Evolutionary conservation across 2,329 filamentous ascomycete species (phyloP).

Genomic region (Arachnopeziza araneosa): DNA sequence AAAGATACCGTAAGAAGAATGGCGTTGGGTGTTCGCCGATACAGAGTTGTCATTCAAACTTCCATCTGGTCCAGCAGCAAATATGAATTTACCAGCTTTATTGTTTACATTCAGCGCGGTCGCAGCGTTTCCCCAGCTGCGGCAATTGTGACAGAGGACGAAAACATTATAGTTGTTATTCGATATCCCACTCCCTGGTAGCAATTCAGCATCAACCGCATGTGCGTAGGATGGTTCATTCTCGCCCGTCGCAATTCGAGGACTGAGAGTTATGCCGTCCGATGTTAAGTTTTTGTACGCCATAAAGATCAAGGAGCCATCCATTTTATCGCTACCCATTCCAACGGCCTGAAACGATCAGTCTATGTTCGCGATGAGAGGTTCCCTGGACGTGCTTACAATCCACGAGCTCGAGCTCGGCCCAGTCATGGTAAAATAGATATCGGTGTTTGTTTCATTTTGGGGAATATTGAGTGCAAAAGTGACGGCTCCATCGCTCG

Average conservation of each 20-base stretch:
- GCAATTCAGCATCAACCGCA: constrained; percentile 38
- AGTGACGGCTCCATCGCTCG: constrained; percentile 38
- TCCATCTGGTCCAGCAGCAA: constrained; percentile 47
- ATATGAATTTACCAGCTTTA: constrained; percentile 46
- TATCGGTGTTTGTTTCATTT: constrained; percentile 38
- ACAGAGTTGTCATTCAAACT: constrained; percentile 38
- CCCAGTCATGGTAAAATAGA: constrained; percentile 51
- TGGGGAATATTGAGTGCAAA: constrained; percentile 47
- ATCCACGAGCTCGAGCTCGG: constrained; percentile 42
- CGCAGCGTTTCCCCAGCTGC: background rate
- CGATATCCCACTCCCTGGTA: constrained; percentile 43
- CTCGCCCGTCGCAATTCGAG: constrained; percentile 45
- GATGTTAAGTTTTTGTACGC: constrained; percentile 44
- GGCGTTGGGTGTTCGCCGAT: constrained; percentile 44
- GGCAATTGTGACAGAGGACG: background rate
- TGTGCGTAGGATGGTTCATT: constrained; percentile 45
- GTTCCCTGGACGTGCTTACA: constrained; percentile 13
- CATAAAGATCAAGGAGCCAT: constrained; percentile 47
- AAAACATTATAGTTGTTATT: constrained; percentile 25
- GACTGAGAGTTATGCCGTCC: constrained; percentile 50
- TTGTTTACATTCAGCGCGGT: constrained; percentile 43
- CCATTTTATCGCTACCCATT: constrained; percentile 47
- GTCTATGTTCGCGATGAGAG: background rate
- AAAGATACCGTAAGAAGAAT: constrained; percentile 50
- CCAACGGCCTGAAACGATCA: constrained; percentile 39